A percentile compares a stretch with the other conserved stretches of the same genome.
phyloP scores from a whole-genome alignment of 1,284 basidiomycete genomes.

The Erythrobasidium hasegawianum region DNA sequence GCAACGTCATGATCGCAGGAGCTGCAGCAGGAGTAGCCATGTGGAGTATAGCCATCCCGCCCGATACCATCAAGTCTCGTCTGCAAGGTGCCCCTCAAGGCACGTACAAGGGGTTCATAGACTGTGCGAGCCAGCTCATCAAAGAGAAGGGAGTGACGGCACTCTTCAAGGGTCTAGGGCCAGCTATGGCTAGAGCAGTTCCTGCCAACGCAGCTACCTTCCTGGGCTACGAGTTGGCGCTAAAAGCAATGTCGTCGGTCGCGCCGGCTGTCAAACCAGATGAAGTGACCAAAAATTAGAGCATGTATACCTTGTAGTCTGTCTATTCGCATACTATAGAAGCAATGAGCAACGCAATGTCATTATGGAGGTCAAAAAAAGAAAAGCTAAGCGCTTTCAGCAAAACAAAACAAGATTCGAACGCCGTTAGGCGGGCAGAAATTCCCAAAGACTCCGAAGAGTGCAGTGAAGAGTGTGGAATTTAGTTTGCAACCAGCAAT shows the following conservation, averaged over 20 bases:
- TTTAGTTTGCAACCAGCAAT: conserved; percentile 36
- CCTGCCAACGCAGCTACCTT: conserved; percentile 93
- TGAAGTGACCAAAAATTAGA: not conserved
- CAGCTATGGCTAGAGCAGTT: conserved; percentile 71
- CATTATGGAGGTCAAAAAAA: not conserved
- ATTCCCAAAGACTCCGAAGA: conserved; percentile 34
- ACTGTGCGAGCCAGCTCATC: conserved; percentile 88
- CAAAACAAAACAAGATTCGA: conserved; percentile 15
- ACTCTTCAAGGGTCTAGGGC: conserved; percentile 95
- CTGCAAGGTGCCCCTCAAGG: conserved; percentile 95
- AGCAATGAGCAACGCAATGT: not conserved
- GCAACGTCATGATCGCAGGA: conserved; percentile 85
- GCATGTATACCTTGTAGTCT: not conserved
- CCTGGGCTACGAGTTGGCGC: conserved; percentile 56
- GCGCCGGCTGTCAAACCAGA: conserved; percentile 6
- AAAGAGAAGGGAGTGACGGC: conserved; percentile 83
- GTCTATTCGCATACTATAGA: not conserved
- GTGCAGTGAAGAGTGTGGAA: conserved; percentile 33
- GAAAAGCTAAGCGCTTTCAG: not conserved
- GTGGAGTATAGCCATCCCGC: conserved; percentile 94
- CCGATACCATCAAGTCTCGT: conserved; percentile 89
- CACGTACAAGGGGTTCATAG: conserved; percentile 88
- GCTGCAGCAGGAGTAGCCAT: conserved; percentile 94
- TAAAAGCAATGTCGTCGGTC: conserved; percentile 25
- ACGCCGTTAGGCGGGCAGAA: conserved; percentile 34